phyloP scores from a whole-genome alignment of 2,329 filamentous ascomycete genomes.

The Sporothrix protearum region DNA sequence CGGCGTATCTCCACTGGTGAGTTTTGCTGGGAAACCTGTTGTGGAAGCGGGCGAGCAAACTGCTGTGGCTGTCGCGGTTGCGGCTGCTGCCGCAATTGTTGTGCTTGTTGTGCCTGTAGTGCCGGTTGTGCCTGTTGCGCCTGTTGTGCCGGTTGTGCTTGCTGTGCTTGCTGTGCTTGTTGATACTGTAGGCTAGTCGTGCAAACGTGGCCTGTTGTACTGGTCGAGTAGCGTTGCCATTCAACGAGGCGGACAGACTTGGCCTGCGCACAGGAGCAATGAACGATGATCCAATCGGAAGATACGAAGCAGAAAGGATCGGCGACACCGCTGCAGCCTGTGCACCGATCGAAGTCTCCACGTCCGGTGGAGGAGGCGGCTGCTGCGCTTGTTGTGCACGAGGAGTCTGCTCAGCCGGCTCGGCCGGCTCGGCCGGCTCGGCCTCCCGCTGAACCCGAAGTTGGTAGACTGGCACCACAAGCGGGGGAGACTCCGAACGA shows the following conservation, averaged over 20 bases:
- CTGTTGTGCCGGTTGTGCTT: background rate
- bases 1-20: background rate
- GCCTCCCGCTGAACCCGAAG: background rate
- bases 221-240: background rate
- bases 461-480: background rate
- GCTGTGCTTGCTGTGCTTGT: background rate
- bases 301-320: background rate
- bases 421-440: background rate
- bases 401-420: background rate
- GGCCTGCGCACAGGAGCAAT: background rate
- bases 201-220: background rate
- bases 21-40: background rate
- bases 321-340: background rate
- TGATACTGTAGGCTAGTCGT: constrained; percentile 16
- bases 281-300: background rate
- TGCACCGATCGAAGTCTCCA: background rate
- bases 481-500: background rate
- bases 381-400: background rate
- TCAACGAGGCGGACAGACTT: background rate
- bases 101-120: background rate
- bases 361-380: background rate
- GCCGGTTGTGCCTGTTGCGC: background rate
- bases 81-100: background rate
- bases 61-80: background rate
- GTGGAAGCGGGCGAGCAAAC: background rate